Percentiles rank a stretch among this genome's conserved stretches.
These are phyloP conservation scores for Iris pallida DNA, from an alignment of 116 monocot genomes.

Conservation along the genomic window DNA sequence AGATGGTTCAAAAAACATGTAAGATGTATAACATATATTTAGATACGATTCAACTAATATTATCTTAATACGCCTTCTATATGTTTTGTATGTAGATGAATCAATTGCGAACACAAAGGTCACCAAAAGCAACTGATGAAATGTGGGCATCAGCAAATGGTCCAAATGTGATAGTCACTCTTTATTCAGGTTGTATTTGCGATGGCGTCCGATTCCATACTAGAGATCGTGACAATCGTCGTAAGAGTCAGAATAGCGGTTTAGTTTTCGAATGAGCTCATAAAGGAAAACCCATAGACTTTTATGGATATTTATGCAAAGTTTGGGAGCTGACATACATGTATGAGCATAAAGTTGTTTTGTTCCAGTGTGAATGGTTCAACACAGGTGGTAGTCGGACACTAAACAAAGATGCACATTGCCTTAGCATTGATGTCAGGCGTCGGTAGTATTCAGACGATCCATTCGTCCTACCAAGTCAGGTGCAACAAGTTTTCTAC, in stretches of 20 bases:
- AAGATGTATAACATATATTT: too few species aligned
- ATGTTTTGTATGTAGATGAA: neutral
- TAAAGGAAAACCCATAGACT: neutral
- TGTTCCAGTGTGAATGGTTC: too few species aligned
- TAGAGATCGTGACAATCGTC: too few species aligned
- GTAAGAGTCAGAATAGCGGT: too few species aligned
- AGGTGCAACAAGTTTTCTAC: neutral
- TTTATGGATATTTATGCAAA: neutral
- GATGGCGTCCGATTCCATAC: neutral
- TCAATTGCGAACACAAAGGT: neutral
- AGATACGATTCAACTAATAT: too few species aligned
- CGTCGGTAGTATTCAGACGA: neutral
- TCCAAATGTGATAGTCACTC: neutral
- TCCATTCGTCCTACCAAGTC: neutral
- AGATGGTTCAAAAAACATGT: too few species aligned
- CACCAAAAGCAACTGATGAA: neutral
- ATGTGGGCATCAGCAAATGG: neutral
- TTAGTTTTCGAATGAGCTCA: neutral
- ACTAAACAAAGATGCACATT: neutral
- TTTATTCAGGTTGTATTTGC: neutral
- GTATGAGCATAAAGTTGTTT: neutral
- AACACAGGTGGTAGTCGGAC: neutral
- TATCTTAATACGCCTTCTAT: too few species aligned
- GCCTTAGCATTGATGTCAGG: neutral
- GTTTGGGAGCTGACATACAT: neutral